Evolutionary conservation across 2,329 filamentous ascomycete species (phyloP).

Genomic region (Ophiostoma quercus): DNA sequence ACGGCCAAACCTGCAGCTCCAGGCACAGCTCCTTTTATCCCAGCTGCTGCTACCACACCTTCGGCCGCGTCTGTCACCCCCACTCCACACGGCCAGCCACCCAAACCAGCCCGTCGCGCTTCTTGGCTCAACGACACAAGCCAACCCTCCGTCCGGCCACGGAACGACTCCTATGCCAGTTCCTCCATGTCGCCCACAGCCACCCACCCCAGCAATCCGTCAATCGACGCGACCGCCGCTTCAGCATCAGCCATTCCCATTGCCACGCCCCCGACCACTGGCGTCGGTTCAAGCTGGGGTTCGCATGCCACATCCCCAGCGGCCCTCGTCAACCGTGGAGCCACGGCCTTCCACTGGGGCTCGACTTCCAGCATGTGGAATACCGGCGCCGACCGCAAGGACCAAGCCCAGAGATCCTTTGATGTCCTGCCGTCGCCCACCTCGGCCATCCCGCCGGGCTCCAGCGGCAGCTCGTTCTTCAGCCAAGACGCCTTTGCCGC

Average conservation of each 20-base stretch:
- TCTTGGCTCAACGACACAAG: constrained; percentile 85
- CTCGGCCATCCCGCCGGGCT: constrained; percentile 49
- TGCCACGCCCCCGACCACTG: neutral
- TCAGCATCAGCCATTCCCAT: constrained; percentile 28
- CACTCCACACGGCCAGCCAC: constrained; percentile 40
- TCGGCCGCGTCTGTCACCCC: neutral
- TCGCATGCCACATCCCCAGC: constrained; percentile 46
- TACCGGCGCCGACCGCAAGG: constrained; percentile 61
- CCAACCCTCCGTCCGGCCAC: constrained; percentile 56
- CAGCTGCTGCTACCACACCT: neutral
- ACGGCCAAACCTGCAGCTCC: neutral
- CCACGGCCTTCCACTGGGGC: constrained; percentile 62
- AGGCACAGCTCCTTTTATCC: constrained; percentile 30
- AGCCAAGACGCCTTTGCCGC: constrained; percentile 42
- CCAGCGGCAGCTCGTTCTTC: constrained; percentile 45
- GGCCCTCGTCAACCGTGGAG: constrained; percentile 44
- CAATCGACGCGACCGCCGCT: constrained; percentile 54
- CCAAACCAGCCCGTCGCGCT: constrained; percentile 63
- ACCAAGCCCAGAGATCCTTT: constrained; percentile 65
- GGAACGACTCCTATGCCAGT: constrained; percentile 72
- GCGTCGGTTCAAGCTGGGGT: constrained; percentile 42
- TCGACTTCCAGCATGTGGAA: constrained; percentile 68
- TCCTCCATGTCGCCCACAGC: constrained; percentile 75
- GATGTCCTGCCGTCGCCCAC: constrained; percentile 74
- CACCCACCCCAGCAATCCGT: constrained; percentile 68